Conservation (phyloP, 257 asterid species). For the Fraxinus americana region DNA sequence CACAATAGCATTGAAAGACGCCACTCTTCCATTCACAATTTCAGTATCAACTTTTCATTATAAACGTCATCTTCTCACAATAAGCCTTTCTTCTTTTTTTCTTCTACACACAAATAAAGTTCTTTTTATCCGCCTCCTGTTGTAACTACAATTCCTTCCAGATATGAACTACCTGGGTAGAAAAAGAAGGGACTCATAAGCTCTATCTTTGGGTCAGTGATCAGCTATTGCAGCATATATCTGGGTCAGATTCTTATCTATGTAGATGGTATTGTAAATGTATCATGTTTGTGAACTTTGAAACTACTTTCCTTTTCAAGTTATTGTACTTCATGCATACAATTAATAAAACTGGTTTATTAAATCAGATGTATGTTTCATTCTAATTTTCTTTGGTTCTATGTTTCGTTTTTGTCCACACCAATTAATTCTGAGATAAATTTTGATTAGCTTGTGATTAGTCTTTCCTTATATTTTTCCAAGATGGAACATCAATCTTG, state of each 20-base stretch:
- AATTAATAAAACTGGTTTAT: constrained; percentile 1
- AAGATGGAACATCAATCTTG: no score
- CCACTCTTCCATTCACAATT: not conserved
- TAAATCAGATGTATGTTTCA: not conserved
- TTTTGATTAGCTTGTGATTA: no score
- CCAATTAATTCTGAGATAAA: no score
- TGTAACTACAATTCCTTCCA: not conserved
- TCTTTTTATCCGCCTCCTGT: not conserved
- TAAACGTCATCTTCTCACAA: not conserved
- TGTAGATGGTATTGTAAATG: not conserved
- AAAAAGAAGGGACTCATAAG: not conserved
- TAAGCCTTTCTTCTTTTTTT: not conserved
- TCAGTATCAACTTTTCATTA: not conserved
- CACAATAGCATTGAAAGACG: not conserved
- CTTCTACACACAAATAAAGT: not conserved
- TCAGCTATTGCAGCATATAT: not conserved
- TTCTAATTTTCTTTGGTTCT: not conserved
- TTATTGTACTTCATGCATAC: not conserved
- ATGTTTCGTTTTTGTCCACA: not conserved
- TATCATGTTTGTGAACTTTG: not conserved
- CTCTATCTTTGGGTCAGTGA: not conserved
- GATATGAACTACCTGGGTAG: not conserved
- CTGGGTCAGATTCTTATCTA: not conserved
- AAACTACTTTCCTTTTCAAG: not conserved
- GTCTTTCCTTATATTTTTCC: no score